phyloP scores from a whole-genome alignment of 1,139 yeast genomes.

The Wickerhamomyces sp. region DNA sequence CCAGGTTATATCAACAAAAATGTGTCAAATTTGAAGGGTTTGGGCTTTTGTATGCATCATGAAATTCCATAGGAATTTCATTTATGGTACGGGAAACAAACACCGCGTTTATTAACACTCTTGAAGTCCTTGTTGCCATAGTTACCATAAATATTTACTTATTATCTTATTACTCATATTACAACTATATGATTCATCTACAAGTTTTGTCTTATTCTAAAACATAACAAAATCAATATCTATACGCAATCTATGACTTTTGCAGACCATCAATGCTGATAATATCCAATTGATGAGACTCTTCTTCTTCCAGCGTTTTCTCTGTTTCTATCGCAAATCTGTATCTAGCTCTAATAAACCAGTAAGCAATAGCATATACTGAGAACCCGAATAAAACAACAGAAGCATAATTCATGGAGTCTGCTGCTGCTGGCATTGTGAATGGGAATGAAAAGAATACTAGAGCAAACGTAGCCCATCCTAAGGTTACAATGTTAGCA shows the following conservation, averaged over 20 bases:
- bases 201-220: no score
- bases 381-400: slow-evolving; percentile 55
- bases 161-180: no score
- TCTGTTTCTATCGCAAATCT: slow-evolving; percentile 9
- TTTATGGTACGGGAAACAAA: slow-evolving; percentile 1
- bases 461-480: slow-evolving; percentile 56
- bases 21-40: slow-evolving; percentile 5
- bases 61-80: slow-evolving; percentile 11
- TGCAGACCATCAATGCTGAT: background rate
- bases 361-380: slow-evolving; percentile 49
- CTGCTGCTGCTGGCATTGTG: slow-evolving; percentile 53
- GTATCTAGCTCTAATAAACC: slow-evolving; percentile 29
- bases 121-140: no score
- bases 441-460: slow-evolving; percentile 65
- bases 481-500: slow-evolving; percentile 47
- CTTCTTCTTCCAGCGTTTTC: background rate
- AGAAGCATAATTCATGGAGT: slow-evolving; percentile 63
- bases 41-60: slow-evolving; percentile 4
- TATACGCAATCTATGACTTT: background rate
- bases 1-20: background rate
- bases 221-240: background rate
- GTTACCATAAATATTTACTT: no score
- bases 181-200: no score
- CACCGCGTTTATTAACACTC: background rate
- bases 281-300: slow-evolving; percentile 1